These are phyloP conservation scores for Hibiscus trionum DNA, from an alignment of 345 rosid genomes.

Conservation along the genomic window DNA sequence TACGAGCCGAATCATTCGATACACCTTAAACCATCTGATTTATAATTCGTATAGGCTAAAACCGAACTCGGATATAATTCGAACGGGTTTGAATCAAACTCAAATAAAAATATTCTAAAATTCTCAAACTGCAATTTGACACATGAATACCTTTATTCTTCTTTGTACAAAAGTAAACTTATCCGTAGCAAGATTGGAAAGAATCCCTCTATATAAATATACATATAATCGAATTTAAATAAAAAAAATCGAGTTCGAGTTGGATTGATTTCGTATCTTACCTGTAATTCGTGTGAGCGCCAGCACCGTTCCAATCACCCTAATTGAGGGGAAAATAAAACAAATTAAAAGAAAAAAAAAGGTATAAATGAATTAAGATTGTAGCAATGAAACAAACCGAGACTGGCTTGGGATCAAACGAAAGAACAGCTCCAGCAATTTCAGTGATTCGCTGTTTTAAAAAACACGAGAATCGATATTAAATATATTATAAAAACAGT, in stretches of 20 bases:
- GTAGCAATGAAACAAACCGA: conserved; percentile 30
- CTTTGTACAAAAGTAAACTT: no score
- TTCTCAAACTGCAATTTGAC: no score
- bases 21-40: neutral
- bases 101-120: no score
- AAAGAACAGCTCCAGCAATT: conserved; percentile 57
- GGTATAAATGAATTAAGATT: neutral
- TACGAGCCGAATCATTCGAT: no score
- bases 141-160: no score
- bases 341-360: neutral
- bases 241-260: no score
- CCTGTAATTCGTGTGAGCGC: conserved; percentile 91
- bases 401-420: conserved; percentile 86
- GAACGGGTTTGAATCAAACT: neutral
- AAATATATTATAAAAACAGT: no score
- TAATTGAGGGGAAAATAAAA: neutral
- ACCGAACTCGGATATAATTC: neutral
- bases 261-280: neutral
- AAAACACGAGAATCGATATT: neutral
- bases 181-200: no score
- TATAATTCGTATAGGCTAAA: neutral
- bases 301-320: conserved; percentile 98
- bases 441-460: conserved; percentile 66
- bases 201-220: no score
- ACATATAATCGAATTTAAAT: no score